Conservation (phyloP, 768 basidiomycete genomes). For the Suillus clintonianus region DNA sequence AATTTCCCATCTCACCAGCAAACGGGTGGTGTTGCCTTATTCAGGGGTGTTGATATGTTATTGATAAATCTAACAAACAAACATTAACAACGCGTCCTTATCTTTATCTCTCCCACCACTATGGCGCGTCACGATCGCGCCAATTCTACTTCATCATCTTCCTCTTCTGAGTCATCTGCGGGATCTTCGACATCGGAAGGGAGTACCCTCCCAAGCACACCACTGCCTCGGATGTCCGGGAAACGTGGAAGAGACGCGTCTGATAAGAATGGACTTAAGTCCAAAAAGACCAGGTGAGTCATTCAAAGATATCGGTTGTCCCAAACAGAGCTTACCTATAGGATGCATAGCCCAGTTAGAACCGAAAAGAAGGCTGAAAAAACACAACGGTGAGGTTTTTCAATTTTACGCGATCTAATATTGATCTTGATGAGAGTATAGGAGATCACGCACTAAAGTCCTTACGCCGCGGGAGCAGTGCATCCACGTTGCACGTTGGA, state of each 20-base stretch:
- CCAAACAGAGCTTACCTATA: not conserved
- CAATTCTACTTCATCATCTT: not conserved
- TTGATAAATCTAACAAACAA: too few relatives aligned
- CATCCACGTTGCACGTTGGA: conserved; percentile 5
- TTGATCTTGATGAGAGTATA: not conserved
- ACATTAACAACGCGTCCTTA: too few relatives aligned
- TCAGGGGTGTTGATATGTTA: too few relatives aligned
- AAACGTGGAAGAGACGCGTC: not conserved
- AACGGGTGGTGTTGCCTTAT: too few relatives aligned
- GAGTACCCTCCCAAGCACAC: not conserved
- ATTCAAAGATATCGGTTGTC: not conserved
- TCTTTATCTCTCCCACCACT: not conserved
- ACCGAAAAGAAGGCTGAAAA: not conserved
- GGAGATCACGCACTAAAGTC: not conserved
- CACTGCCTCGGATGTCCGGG: not conserved
- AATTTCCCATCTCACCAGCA: too few relatives aligned
- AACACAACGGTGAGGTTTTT: not conserved
- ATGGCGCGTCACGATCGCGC: not conserved
- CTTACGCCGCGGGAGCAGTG: not conserved
- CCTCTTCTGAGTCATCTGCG: not conserved
- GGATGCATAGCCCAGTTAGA: not conserved
- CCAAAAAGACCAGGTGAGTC: not conserved
- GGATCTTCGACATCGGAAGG: not conserved
- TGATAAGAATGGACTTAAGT: not conserved
- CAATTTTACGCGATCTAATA: too few relatives aligned